These are phyloP conservation scores for Trichosphaerium sp. DNA, from an alignment of 78 protist genomes.

Conservation along the genomic window DNA sequence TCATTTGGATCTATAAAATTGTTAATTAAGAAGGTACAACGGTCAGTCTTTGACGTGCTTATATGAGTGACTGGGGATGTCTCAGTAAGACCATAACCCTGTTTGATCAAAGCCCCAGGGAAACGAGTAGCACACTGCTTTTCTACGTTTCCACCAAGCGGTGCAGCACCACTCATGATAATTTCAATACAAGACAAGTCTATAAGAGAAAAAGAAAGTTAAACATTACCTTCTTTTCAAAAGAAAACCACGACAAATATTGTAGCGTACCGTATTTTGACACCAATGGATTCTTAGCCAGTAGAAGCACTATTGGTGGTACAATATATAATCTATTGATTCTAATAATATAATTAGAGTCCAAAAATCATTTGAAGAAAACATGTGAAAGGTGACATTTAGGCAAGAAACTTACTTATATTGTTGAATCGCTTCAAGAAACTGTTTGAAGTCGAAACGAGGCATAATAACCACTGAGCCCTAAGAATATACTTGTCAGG, in stretches of 20 bases:
- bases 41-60: neutral
- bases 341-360: too few relatives aligned
- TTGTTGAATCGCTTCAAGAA: constrained; percentile 20
- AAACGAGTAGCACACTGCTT: neutral
- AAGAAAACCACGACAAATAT: neutral
- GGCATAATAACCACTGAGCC: constrained; percentile 40
- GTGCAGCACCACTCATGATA: constrained; percentile 74
- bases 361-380: neutral
- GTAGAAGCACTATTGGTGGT: constrained; percentile 68
- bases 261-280: constrained; percentile 15
- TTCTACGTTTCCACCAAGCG: constrained; percentile 32
- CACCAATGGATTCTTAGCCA: constrained; percentile 72
- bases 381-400: neutral
- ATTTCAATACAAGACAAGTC: constrained; percentile 28
- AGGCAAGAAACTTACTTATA: neutral
- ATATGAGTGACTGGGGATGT: constrained; percentile 38
- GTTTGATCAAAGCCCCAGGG: constrained; percentile 9
- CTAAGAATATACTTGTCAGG: neutral
- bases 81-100: constrained; percentile 83
- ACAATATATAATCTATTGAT: constrained; percentile 28
- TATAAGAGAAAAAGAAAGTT: neutral
- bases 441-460: constrained; percentile 43
- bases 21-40: neutral
- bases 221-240: neutral
- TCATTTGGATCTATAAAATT: neutral